Evolutionary conservation across 2,329 filamentous ascomycete genomes (phyloP).

Genomic region (Tolypocladium ovalisporum): DNA sequence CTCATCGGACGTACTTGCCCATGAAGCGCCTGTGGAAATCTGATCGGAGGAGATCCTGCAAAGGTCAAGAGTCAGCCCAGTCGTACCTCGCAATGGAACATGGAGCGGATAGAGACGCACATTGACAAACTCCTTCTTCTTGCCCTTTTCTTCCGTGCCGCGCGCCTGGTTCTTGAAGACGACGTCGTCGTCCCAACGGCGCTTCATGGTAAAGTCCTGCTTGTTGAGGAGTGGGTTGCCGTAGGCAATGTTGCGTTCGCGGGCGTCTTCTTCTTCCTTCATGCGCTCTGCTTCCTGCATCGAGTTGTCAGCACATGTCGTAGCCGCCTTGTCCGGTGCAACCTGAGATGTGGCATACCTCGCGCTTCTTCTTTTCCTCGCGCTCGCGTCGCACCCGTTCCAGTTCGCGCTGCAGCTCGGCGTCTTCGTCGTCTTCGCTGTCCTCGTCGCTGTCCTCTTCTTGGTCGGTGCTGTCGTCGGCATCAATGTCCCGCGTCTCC

Average conservation of each 20-base stretch:
- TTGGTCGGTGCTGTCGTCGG: constrained; percentile 48
- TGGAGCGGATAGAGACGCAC: constrained; percentile 35
- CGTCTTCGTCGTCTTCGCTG: constrained; percentile 49
- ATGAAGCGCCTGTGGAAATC: constrained; percentile 99
- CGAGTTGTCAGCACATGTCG: not conserved
- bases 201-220: constrained; percentile 79
- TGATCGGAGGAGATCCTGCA: constrained; percentile 72
- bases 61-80: not conserved
- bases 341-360: constrained; percentile 12
- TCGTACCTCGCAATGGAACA: not conserved
- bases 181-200: constrained; percentile 95
- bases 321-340: not conserved
- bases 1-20: constrained; percentile 52
- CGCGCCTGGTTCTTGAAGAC: constrained; percentile 98
- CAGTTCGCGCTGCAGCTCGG: constrained; percentile 81
- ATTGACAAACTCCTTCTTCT: constrained; percentile 94
- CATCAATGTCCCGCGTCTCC: constrained; percentile 80
- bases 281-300: constrained; percentile 63
- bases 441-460: constrained; percentile 42
- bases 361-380: constrained; percentile 30
- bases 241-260: constrained; percentile 78
- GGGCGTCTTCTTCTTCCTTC: constrained; percentile 70
- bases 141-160: constrained; percentile 81
- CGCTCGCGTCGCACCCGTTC: constrained; percentile 82
- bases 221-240: constrained; percentile 91